phyloP scores from a whole-genome alignment of 2,329 filamentous ascomycete species.

The Cladosporium halotolerans region DNA sequence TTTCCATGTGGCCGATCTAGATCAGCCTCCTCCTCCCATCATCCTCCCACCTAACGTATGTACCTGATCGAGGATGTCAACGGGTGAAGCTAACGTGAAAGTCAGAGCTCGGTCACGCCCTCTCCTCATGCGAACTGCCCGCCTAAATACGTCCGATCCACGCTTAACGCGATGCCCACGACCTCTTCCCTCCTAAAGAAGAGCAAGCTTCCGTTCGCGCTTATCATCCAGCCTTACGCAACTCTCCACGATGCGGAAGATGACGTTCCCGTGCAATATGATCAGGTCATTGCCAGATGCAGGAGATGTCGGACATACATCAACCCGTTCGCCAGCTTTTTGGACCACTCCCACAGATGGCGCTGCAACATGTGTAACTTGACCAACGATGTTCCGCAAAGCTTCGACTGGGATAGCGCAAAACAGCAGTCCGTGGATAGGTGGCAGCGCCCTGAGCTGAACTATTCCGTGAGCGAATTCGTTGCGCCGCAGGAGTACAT shows the following conservation, averaged over 20 bases:
- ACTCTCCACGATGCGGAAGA: slow-evolving; percentile 91
- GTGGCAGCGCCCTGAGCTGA: slow-evolving; percentile 87
- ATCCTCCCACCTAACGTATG: slow-evolving; percentile 80
- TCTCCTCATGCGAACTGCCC: slow-evolving; percentile 88
- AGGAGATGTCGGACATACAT: slow-evolving; percentile 94
- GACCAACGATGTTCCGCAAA: slow-evolving; percentile 97
- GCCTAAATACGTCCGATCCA: slow-evolving; percentile 90
- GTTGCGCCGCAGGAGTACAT: slow-evolving; percentile 98
- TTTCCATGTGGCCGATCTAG: slow-evolving; percentile 88
- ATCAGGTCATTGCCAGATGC: slow-evolving; percentile 95
- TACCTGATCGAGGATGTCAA: slow-evolving; percentile 34
- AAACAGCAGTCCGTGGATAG: slow-evolving; percentile 86
- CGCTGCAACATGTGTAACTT: slow-evolving; percentile 99
- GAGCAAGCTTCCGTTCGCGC: slow-evolving; percentile 88
- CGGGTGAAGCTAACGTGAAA: not conserved
- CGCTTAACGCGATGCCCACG: slow-evolving; percentile 86
- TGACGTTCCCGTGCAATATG: slow-evolving; percentile 81
- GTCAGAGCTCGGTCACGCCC: slow-evolving; percentile 73
- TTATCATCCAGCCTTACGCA: slow-evolving; percentile 93
- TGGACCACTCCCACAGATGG: slow-evolving; percentile 96
- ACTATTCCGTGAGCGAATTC: slow-evolving; percentile 95
- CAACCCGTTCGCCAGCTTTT: slow-evolving; percentile 92
- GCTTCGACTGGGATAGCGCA: slow-evolving; percentile 95
- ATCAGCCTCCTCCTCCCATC: slow-evolving; percentile 84
- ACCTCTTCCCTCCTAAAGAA: slow-evolving; percentile 93